Evolutionary conservation across 768 basidiomycete genomes (phyloP), one percentile per base, ranked within the genome.

Genomic region (Glaciozyma antarctica): DNA sequence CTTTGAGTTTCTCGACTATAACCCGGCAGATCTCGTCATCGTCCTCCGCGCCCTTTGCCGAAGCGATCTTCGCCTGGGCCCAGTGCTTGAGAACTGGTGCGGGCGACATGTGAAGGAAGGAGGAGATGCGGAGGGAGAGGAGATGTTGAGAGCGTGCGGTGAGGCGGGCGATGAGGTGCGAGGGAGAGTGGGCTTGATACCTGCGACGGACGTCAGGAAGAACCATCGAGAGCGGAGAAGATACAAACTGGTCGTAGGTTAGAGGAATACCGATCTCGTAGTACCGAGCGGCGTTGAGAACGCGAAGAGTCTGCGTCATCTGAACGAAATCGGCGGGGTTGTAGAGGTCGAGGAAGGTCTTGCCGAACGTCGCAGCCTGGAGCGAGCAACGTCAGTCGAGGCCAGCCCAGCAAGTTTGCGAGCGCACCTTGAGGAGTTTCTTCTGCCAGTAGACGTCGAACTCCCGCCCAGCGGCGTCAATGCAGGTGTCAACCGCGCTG

Each of bases 331-430:
- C 91, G 0, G 84, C 85, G 6, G 94, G 88, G 75, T 97, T 88
- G 74, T 91, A 88, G 32, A 91, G 81, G 74, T 98, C 95, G 68
- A 99, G 77, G 75, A 92, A 99, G 0, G 90, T 87, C 66, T 91
- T 84, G 2, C 94, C 95, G 73, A 94, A 97, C 75, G 92, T 92
- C 12, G 94, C 94, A n/a, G 93, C 91, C 89, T 94, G 70, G 0
- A 68, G 30, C 48, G 65, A 44, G 45, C 64, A 55, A 24, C 21
- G 13, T 60, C 44, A 19, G 21, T 59, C 34, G 19, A 59, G 5
- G 19, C 41, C 21, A 41, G 41, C 24, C 49, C 41, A 53, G 55
- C 38, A 56, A 55, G 19, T 54, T 61, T 44, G 0, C 44, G 34
- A 9, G 51, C 74, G 63, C 54, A 91, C 92, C 75, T 85, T 88